These are phyloP conservation scores for Uromyces viciae-fabae DNA, from an alignment of 1,284 basidiomycete genomes.

Conservation along the genomic window DNA sequence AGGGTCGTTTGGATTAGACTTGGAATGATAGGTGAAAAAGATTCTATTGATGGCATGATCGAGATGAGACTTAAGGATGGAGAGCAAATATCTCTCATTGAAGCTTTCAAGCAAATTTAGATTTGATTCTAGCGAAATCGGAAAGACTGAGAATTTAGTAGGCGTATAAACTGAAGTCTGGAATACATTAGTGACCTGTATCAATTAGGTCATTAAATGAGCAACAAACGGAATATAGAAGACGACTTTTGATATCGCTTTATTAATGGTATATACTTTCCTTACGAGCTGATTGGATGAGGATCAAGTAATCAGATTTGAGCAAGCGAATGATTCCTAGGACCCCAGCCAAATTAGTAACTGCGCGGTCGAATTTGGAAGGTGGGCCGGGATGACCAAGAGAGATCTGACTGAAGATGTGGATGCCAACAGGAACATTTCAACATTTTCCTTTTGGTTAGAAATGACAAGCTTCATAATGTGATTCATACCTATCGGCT, in stretches of 20 bases:
- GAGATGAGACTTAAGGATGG: conserved; percentile 31
- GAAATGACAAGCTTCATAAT: too few species aligned
- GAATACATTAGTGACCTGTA: conserved; percentile 40
- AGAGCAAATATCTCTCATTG: conserved; percentile 33
- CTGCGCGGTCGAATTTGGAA: conserved; percentile 6
- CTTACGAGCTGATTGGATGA: conserved; percentile 39
- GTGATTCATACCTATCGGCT: neutral
- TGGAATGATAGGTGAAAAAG: conserved; percentile 35
- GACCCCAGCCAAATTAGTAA: conserved; percentile 30
- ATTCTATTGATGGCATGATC: conserved; percentile 34
- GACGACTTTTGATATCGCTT: neutral
- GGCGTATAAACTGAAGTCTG: conserved; percentile 34
- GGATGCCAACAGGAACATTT: too few species aligned
- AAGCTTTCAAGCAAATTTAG: conserved; percentile 13
- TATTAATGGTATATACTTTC: neutral
- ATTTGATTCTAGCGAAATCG: conserved; percentile 34
- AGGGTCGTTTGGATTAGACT: conserved; percentile 10
- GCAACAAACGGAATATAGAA: neutral
- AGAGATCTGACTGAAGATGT: conserved; percentile 22
- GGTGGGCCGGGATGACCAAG: conserved; percentile 18
- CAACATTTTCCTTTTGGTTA: too few species aligned
- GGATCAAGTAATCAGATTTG: conserved; percentile 41
- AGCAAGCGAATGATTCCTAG: conserved; percentile 30
- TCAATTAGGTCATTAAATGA: too few species aligned
- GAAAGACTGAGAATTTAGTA: conserved; percentile 23